Evolutionary conservation across 176 grass and related monocot species (phyloP).

Genomic region (Carex kokanica): DNA sequence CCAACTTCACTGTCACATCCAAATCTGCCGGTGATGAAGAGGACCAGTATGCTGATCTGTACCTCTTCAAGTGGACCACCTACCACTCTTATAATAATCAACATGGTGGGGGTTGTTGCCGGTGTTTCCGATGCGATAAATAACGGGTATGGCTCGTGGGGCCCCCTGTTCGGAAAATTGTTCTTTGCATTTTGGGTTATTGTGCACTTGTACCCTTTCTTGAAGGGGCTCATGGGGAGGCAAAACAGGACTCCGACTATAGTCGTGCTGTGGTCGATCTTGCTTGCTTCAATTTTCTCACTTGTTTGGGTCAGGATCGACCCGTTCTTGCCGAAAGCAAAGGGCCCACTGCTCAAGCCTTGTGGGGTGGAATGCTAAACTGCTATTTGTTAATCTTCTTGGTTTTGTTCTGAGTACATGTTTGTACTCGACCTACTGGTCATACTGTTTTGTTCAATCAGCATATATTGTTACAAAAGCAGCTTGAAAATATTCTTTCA

Average conservation of each 20-base stretch:
- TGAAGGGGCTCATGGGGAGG: conserved; percentile 92
- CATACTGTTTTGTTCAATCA: not conserved
- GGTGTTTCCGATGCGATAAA: conserved; percentile 93
- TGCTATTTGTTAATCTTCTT: not conserved
- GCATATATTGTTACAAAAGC: not conserved
- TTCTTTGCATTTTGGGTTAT: conserved; percentile 99
- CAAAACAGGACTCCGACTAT: conserved; percentile 93
- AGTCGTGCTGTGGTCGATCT: conserved; percentile 80
- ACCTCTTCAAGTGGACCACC: conserved; percentile 99
- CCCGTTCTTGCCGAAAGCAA: conserved; percentile 82
- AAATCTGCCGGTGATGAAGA: conserved; percentile 69
- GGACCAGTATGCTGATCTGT: conserved; percentile 66
- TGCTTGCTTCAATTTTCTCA: conserved; percentile 94
- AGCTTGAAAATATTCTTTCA: conserved; percentile 8
- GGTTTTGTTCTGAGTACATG: conserved; percentile 1
- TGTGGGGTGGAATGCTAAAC: conserved; percentile 74
- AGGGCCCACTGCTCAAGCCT: conserved; percentile 78
- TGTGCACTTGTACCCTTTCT: conserved; percentile 86
- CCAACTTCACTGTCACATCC: conserved; percentile 95
- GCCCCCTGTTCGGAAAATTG: conserved; percentile 90
- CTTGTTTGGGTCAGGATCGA: conserved; percentile 95
- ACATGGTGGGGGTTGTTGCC: conserved; percentile 94
- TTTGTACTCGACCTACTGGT: conserved; percentile 3
- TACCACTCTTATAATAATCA: conserved; percentile 94
- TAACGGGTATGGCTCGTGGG: conserved; percentile 87